These are phyloP conservation scores for Teunomyces barrocoloradensis DNA, from an alignment of 805 yeast species.

Conservation along the genomic window DNA sequence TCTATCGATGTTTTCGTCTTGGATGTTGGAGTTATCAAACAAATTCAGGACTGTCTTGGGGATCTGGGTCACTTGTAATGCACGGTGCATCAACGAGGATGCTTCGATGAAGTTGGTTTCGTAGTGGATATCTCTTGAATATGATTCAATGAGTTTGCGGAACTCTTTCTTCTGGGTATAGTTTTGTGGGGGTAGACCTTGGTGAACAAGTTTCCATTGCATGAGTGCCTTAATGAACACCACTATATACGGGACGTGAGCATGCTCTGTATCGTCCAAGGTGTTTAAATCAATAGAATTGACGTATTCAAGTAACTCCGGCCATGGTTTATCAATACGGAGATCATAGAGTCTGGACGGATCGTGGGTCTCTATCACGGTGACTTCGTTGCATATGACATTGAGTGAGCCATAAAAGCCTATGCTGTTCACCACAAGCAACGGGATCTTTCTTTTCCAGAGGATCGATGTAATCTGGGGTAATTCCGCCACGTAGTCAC, in stretches of 20 bases:
- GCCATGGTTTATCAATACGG: constrained; percentile 71
- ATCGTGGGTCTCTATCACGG: constrained; percentile 74
- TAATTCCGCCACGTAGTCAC: constrained; percentile 27
- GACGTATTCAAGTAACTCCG: constrained; percentile 51
- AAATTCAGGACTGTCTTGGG: constrained; percentile 28
- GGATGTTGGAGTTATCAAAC: constrained; percentile 20
- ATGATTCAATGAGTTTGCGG: constrained; percentile 31
- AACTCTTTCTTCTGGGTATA: constrained; percentile 42
- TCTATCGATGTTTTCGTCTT: constrained; percentile 12
- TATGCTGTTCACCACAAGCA: constrained; percentile 47
- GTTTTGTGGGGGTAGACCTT: constrained; percentile 31
- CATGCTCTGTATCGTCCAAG: constrained; percentile 43
- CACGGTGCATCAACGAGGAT: constrained; percentile 31
- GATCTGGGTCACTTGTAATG: constrained; percentile 32
- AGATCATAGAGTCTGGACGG: constrained; percentile 61
- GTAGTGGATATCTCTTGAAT: constrained; percentile 48
- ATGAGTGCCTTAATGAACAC: constrained; percentile 56
- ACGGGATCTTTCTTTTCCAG: constrained; percentile 49
- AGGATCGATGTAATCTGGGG: constrained; percentile 31
- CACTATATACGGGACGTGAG: constrained; percentile 70
- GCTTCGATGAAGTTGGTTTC: constrained; percentile 49
- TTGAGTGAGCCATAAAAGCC: constrained; percentile 69
- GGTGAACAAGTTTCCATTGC: constrained; percentile 35
- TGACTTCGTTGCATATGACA: constrained; percentile 52
- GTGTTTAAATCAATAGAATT: constrained; percentile 48